Percentiles rank a stretch among this genome's conserved stretches.
Evolutionary conservation across 257 asterid genomes (phyloP).

Genomic region (Primulina eburnea): DNA sequence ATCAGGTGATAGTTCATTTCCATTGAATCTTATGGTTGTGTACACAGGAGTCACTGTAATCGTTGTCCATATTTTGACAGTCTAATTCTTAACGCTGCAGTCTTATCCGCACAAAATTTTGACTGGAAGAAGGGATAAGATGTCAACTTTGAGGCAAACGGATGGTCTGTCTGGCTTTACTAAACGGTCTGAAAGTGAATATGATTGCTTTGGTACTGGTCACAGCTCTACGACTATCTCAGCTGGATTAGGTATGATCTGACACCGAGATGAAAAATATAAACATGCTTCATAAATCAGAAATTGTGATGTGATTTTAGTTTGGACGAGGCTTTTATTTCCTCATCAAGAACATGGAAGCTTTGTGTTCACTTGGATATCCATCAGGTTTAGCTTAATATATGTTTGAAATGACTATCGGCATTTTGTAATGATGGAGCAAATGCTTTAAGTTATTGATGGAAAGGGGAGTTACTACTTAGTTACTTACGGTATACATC

Average conservation of each 20-base stretch:
- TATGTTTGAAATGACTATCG: background rate
- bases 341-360: background rate
- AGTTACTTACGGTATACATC: too few relatives aligned
- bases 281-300: background rate
- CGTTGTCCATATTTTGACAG: slow-evolving; percentile 10
- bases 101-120: slow-evolving; percentile 94
- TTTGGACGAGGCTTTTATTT: background rate
- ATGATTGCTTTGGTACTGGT: slow-evolving; percentile 93
- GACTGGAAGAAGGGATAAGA: slow-evolving; percentile 81
- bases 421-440: background rate
- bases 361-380: background rate
- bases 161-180: slow-evolving; percentile 85
- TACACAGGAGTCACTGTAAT: background rate
- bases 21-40: background rate
- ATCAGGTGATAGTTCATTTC: slow-evolving; percentile 55
- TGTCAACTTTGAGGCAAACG: slow-evolving; percentile 86
- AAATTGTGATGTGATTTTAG: background rate
- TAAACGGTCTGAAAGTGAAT: slow-evolving; percentile 88
- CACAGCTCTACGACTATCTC: slow-evolving; percentile 98
- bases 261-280: background rate
- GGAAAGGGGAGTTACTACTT: background rate
- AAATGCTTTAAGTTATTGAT: background rate
- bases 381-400: background rate
- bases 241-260: slow-evolving; percentile 72
- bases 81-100: slow-evolving; percentile 37